These are phyloP conservation scores for Hyaloscypha bicolor DNA, from an alignment of 495 filamentous ascomycete genomes.

Conservation along the genomic window DNA sequence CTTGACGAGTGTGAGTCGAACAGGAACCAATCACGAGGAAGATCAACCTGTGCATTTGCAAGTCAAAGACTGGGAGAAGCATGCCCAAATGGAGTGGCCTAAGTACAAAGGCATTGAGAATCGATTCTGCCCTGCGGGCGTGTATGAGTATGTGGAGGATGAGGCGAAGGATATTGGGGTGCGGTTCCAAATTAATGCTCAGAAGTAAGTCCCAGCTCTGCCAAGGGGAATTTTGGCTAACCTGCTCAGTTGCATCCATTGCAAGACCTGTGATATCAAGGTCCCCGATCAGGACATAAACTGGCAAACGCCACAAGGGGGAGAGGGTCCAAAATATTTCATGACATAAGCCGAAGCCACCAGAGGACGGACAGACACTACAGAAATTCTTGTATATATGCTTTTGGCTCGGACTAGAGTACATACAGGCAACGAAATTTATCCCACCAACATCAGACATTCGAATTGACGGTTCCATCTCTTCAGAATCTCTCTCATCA, in stretches of 20 bases:
- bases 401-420: constrained; percentile 12
- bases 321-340: constrained; percentile 95
- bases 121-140: constrained; percentile 97
- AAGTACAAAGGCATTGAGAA: constrained; percentile 92
- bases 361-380: neutral
- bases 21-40: constrained; percentile 98
- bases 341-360: constrained; percentile 64
- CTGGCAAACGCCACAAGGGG: constrained; percentile 93
- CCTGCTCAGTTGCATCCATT: constrained; percentile 84
- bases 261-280: constrained; percentile 99
- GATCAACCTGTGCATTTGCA: constrained; percentile 96
- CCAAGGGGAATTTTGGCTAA: neutral
- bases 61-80: constrained; percentile 91
- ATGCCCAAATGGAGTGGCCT: constrained; percentile 80
- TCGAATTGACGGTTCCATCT: too few species aligned
- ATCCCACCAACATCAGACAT: too few species aligned
- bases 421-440: constrained; percentile 10
- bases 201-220: constrained; percentile 69
- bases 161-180: constrained; percentile 78
- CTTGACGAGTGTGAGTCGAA: constrained; percentile 87
- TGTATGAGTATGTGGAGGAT: constrained; percentile 98
- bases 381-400: constrained; percentile 16
- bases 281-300: constrained; percentile 95
- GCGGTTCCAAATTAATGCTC: constrained; percentile 95
- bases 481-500: too few species aligned